Percentiles rank a stretch among this genome's conserved stretches.
Evolutionary conservation across 352 stramenopile genomes (phyloP).

Genomic region (Thraustotheca clavata): DNA sequence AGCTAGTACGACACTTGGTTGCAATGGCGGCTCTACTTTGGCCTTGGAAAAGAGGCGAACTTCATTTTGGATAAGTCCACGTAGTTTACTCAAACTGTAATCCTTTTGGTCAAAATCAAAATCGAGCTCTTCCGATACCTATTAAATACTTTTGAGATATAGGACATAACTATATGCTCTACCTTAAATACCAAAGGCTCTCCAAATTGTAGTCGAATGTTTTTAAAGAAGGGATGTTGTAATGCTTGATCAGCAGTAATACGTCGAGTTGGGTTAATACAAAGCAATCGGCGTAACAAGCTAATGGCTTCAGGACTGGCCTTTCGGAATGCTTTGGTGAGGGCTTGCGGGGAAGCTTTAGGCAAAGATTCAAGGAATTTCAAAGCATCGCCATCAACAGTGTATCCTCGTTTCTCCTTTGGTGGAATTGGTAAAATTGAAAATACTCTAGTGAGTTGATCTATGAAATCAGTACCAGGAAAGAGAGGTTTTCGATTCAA

Average conservation of each 20-base stretch:
- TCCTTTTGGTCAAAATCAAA: constrained; percentile 81
- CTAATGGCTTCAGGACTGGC: constrained; percentile 60
- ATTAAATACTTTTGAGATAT: too few relatives aligned
- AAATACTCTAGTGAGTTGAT: constrained; percentile 72
- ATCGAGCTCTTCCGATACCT: constrained; percentile 55
- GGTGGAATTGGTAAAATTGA: constrained; percentile 55
- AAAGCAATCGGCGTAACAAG: constrained; percentile 55
- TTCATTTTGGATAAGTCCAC: constrained; percentile 68
- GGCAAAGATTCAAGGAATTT: constrained; percentile 69
- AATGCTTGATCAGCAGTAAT: constrained; percentile 86
- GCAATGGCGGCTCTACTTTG: constrained; percentile 23
- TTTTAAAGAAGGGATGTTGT: constrained; percentile 87
- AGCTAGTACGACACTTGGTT: constrained; percentile 26
- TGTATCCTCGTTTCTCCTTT: constrained; percentile 67
- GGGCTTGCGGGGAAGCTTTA: constrained; percentile 54
- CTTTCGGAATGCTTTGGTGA: constrained; percentile 57
- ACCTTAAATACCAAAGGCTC: constrained; percentile 50
- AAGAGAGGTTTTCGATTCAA: constrained; percentile 71
- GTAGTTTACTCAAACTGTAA: constrained; percentile 44
- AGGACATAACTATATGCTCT: not conserved
- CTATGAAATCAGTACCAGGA: constrained; percentile 67
- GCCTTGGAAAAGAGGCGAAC: constrained; percentile 58
- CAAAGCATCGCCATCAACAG: constrained; percentile 60
- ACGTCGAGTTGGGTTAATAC: constrained; percentile 86
- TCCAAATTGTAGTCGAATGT: constrained; percentile 53